These are phyloP conservation scores for Microbotryum silenes-acaulis DNA, from an alignment of 1,284 basidiomycete species.

Conservation along the genomic window DNA sequence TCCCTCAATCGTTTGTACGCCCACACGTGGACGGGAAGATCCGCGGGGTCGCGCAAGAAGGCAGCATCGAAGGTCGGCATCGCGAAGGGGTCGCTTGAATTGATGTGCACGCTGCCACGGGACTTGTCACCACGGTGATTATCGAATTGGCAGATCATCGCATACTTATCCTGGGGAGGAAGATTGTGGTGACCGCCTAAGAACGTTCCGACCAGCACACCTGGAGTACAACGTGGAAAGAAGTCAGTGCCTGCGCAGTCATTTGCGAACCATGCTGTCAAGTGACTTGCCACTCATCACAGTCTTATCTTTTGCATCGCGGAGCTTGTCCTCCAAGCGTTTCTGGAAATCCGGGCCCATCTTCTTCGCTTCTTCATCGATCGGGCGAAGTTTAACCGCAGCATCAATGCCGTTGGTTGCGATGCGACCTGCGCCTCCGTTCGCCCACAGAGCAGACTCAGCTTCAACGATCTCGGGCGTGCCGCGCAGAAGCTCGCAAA, in stretches of 20 bases:
- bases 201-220: constrained; percentile 16
- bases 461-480: neutral
- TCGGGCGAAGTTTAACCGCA: constrained; percentile 66
- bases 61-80: constrained; percentile 30
- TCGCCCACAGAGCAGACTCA: neutral
- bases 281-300: constrained; percentile 47
- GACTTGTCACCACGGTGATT: constrained; percentile 23
- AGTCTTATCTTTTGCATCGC: constrained; percentile 66
- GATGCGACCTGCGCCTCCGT: constrained; percentile 53
- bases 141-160: constrained; percentile 41
- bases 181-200: constrained; percentile 7
- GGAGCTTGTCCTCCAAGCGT: constrained; percentile 60
- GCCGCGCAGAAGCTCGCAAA: constrained; percentile 39
- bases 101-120: constrained; percentile 34
- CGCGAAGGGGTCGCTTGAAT: constrained; percentile 27
- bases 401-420: constrained; percentile 64
- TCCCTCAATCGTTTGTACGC: constrained; percentile 54
- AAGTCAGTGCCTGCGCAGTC: too few species aligned
- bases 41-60: constrained; percentile 40
- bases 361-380: constrained; percentile 58
- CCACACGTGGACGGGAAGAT: constrained; percentile 51
- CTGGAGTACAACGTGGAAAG: neutral
- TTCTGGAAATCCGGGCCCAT: constrained; percentile 61
- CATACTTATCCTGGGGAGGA: constrained; percentile 4
- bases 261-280: too few species aligned